Evolutionary conservation across 225 moss, liverwort and hornwort genomes (phyloP).

Genomic region (Marchantia paleacea): DNA sequence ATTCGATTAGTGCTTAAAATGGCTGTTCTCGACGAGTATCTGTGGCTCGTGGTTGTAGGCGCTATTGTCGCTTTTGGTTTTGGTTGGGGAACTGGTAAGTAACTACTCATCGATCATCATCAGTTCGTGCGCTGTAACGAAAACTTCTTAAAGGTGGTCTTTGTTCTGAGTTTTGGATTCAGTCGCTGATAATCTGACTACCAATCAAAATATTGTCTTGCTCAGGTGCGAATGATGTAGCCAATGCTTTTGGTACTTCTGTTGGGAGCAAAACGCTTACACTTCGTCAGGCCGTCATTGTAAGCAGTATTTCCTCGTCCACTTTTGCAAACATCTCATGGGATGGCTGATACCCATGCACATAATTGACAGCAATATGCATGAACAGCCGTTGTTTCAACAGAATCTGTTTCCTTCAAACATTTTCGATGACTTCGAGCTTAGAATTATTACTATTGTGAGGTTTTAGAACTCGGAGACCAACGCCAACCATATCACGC

Average conservation of each 20-base stretch:
- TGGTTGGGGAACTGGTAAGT: conserved; percentile 37
- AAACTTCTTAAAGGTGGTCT: no score
- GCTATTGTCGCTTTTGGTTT: conserved; percentile 49
- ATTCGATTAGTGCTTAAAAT: not conserved
- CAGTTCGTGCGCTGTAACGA: not conserved
- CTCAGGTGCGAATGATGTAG: conserved; percentile 67
- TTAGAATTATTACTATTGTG: no score
- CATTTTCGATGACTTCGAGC: not conserved
- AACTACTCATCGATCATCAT: no score
- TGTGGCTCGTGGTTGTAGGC: conserved; percentile 59
- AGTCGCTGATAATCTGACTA: no score
- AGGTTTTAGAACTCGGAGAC: no score
- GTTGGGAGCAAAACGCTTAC: conserved; percentile 68
- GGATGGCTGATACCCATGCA: not conserved
- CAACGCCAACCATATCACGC: no score
- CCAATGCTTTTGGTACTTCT: conserved; percentile 66
- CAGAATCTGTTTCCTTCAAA: not conserved
- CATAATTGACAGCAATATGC: not conserved
- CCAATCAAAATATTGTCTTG: no score
- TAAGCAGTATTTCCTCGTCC: conserved; percentile 12
- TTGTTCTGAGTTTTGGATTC: no score
- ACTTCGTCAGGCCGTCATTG: conserved; percentile 55
- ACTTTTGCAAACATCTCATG: not conserved
- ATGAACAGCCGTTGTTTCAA: not conserved
- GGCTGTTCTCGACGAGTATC: conserved; percentile 38